Conservation (phyloP, 2,329 filamentous ascomycete species). For the Beauveria pseudobassiana region DNA sequence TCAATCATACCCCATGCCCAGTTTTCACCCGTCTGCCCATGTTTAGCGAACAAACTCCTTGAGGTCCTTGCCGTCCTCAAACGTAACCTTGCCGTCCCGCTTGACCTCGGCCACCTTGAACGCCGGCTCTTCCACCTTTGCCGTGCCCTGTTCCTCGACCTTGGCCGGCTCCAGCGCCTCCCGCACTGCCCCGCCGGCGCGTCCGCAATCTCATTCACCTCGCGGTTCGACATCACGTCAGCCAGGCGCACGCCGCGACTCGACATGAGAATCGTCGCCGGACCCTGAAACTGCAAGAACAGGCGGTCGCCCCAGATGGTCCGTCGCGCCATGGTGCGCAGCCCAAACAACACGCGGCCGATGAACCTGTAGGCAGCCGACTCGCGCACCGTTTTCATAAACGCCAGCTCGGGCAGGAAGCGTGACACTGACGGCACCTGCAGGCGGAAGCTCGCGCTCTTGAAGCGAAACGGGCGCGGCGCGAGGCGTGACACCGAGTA, state of each 20-base stretch:
- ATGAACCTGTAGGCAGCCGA: constrained; percentile 66
- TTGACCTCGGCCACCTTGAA: constrained; percentile 50
- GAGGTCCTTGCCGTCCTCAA: constrained; percentile 52
- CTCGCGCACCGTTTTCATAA: constrained; percentile 64
- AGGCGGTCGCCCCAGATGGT: constrained; percentile 91
- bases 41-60: constrained; percentile 45
- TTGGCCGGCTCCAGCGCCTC: constrained; percentile 43
- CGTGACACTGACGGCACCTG: constrained; percentile 66
- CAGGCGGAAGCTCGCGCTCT: constrained; percentile 64
- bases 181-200: constrained; percentile 60
- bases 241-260: constrained; percentile 73
- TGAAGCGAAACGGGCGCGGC: constrained; percentile 81
- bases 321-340: constrained; percentile 70
- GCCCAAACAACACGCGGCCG: constrained; percentile 54
- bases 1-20: not conserved
- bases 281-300: constrained; percentile 85
- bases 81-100: constrained; percentile 58
- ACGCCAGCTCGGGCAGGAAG: constrained; percentile 62
- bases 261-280: constrained; percentile 78
- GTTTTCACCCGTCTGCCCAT: not conserved
- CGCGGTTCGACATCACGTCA: constrained; percentile 67
- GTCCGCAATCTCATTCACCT: constrained; percentile 88
- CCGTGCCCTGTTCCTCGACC: not conserved
- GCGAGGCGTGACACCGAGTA: constrained; percentile 70
- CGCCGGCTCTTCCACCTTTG: constrained; percentile 21